Conservation (phyloP, 371 early-diverging fungal species). For the Mortierella sp. region DNA sequence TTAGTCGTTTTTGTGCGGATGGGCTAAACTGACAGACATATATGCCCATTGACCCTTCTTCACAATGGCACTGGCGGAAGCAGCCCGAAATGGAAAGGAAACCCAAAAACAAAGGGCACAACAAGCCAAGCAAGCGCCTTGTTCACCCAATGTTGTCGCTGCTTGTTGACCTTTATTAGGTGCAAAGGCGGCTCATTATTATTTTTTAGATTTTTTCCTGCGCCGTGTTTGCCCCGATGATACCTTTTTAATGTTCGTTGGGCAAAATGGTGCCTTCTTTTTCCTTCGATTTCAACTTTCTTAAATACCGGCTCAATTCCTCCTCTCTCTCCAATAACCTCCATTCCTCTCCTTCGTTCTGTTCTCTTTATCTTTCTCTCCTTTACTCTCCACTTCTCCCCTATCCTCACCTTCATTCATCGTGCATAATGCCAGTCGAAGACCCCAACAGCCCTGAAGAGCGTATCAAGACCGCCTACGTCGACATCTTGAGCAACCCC, state of each 20-base stretch:
- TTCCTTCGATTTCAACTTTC: neutral
- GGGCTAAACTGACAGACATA: neutral
- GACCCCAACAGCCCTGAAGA: constrained; percentile 5
- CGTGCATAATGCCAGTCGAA: neutral
- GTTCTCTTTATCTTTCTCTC: neutral
- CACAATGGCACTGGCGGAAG: neutral
- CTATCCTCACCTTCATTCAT: neutral
- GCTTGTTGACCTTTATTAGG: neutral
- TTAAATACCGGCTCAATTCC: neutral
- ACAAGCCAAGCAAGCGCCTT: neutral
- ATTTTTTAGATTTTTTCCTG: neutral
- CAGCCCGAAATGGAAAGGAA: constrained; percentile 6
- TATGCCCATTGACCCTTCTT: neutral
- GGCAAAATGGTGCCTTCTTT: neutral
- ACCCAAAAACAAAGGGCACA: neutral
- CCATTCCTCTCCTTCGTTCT: neutral
- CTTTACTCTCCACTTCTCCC: neutral
- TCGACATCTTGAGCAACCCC: constrained; percentile 9
- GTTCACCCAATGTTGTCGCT: neutral
- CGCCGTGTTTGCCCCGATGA: neutral
- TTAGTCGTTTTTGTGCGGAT: neutral
- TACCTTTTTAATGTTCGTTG: neutral
- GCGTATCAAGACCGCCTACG: constrained; percentile 18
- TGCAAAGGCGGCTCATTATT: neutral
- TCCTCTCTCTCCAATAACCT: neutral